These are phyloP conservation scores for Aspergillus cejpii DNA, from an alignment of 2,329 filamentous ascomycete genomes.

Conservation along the genomic window DNA sequence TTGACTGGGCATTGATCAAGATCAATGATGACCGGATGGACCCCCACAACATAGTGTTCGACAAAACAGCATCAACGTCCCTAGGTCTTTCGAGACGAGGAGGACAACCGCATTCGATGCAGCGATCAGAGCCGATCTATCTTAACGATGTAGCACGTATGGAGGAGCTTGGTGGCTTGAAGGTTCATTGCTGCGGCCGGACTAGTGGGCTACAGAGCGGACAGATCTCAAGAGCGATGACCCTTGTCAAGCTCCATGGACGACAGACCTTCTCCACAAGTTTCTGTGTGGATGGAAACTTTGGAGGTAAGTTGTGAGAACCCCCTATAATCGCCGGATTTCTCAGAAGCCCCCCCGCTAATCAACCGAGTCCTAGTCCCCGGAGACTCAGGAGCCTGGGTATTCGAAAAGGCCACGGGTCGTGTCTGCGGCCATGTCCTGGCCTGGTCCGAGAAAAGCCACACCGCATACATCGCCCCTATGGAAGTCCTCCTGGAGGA, in stretches of 20 bases:
- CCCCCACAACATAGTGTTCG: constrained; percentile 59
- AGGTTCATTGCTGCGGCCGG: constrained; percentile 81
- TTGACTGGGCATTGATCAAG: constrained; percentile 90
- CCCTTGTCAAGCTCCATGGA: constrained; percentile 79
- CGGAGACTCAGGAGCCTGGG: constrained; percentile 89
- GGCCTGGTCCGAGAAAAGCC: constrained; percentile 74
- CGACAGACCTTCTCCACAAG: constrained; percentile 71
- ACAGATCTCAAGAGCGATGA: constrained; percentile 68
- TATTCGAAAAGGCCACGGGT: constrained; percentile 72
- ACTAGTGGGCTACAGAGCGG: constrained; percentile 79
- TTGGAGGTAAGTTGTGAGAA: constrained; percentile 44
- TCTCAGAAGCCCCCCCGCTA: constrained; percentile 8
- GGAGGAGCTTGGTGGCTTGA: constrained; percentile 59
- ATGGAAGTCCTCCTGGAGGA: constrained; percentile 88
- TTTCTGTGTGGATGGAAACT: constrained; percentile 56
- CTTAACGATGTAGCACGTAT: constrained; percentile 52
- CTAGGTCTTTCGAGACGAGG: constrained; percentile 38
- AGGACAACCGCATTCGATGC: constrained; percentile 45
- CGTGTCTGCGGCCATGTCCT: constrained; percentile 83
- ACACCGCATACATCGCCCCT: constrained; percentile 83
- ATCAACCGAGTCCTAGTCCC: constrained; percentile 49
- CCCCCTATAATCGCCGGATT: constrained; percentile 1
- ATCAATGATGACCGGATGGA: constrained; percentile 67
- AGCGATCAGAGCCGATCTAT: constrained; percentile 37
- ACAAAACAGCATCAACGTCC: constrained; percentile 15